These are phyloP conservation scores for Phylloporus scabripes DNA, from an alignment of 768 basidiomycete genomes.

Conservation along the genomic window DNA sequence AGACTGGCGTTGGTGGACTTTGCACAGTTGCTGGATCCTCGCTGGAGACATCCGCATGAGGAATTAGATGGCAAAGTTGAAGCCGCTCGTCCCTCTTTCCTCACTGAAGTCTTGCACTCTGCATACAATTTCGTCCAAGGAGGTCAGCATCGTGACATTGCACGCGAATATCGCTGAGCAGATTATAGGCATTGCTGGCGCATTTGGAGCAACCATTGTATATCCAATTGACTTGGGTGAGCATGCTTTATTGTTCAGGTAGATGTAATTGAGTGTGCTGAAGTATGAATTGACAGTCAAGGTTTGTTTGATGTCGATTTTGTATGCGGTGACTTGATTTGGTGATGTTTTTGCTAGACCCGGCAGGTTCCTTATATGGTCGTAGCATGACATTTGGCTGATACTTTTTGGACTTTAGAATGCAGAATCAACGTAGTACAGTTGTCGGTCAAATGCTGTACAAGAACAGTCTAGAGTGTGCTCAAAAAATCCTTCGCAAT, in stretches of 20 bases:
- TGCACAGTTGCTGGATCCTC: slow-evolving; percentile 85
- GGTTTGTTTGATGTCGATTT: slow-evolving; percentile 39
- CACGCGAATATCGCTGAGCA: slow-evolving; percentile 10
- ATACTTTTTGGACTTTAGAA: slow-evolving; percentile 39
- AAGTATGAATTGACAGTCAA: slow-evolving; percentile 47
- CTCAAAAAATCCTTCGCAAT: slow-evolving; percentile 87
- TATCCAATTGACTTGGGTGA: slow-evolving; percentile 93
- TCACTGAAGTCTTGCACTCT: slow-evolving; percentile 60
- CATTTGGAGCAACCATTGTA: slow-evolving; percentile 93
- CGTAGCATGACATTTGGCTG: neutral
- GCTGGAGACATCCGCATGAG: slow-evolving; percentile 72
- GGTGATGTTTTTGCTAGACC: slow-evolving; percentile 37
- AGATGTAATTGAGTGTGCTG: slow-evolving; percentile 4
- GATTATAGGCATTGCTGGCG: slow-evolving; percentile 77
- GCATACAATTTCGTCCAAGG: slow-evolving; percentile 86
- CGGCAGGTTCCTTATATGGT: slow-evolving; percentile 38
- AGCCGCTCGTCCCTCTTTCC: slow-evolving; percentile 36
- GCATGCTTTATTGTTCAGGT: slow-evolving; percentile 25
- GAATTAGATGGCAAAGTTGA: slow-evolving; percentile 34
- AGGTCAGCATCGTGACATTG: slow-evolving; percentile 39
- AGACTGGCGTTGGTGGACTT: slow-evolving; percentile 87
- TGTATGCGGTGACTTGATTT: slow-evolving; percentile 6
- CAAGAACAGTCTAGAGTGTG: slow-evolving; percentile 94
- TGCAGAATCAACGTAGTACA: slow-evolving; percentile 96
- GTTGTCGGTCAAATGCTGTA: slow-evolving; percentile 97